Base-by-base conservation (phyloP, 306 rosid species). In the Arachis stenosperma region DNA sequence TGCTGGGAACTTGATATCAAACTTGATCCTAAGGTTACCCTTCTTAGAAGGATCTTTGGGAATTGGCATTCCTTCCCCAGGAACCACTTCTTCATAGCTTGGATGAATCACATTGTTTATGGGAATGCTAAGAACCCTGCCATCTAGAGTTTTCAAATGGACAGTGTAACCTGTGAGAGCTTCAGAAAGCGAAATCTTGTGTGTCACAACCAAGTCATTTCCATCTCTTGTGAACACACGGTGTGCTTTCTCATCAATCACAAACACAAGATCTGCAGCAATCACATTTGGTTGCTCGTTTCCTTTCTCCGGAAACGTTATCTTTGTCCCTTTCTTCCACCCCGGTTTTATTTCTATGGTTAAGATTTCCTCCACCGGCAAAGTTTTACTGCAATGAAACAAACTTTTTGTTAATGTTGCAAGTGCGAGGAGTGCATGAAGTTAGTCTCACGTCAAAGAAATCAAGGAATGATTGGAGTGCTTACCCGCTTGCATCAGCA, bases 401-500 rank as follows among this genome's bases (percentile, higher is more conserved):
- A 33, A 33, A 33, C 37, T 33, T 17, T 17, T 17, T 17, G 0
- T 17, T 17, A 17, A 17, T 17, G 17, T 17, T 17, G 17, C 17
- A 17, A 17, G 0, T 17, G 17, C 0, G 17, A 17, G 17, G 0
- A 17, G 17, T 17, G 17, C 17, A 17, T 17, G 17, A 17, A 17
- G 0, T 17, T 17, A 17, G 17, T 17, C 17, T 17, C 17, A 17
- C 17, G 0, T 17, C 17, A 17, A 17, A 17, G 0, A 17, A 17
- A 17, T 17, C 17, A 17, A 17, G 27, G 27, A 22, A 22, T 22
- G 27, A 22, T 22, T 22, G 27, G 10, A 66, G 15, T 9, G 40
- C 67, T 33, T 70, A 78, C 77, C 81, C 81, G 41, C 81, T 78
- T 6, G 92, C 86, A 84, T 90, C 95, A 1, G 85, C 81, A 79